These are phyloP conservation scores for Penicillium crystallinum DNA, from an alignment of 495 filamentous ascomycete species.

Conservation along the genomic window DNA sequence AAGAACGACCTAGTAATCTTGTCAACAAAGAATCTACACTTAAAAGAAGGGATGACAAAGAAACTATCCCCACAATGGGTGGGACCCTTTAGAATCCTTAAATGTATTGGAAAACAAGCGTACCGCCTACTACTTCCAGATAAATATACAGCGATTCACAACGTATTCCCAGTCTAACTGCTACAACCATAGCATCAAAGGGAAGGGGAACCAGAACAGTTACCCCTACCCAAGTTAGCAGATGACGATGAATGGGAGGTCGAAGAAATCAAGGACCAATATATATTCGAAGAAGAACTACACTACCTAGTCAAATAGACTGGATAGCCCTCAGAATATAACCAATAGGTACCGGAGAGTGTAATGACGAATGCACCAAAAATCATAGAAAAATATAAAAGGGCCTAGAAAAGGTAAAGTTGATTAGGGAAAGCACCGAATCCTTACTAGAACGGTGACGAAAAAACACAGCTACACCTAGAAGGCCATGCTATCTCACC, in stretches of 20 bases:
- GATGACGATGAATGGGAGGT: background rate
- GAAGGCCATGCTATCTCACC: too few species aligned
- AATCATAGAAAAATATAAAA: too few species aligned
- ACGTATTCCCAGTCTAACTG: background rate
- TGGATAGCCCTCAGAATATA: background rate
- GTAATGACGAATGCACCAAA: too few species aligned
- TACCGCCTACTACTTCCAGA: background rate
- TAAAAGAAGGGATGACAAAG: too few species aligned
- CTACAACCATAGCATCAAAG: too few species aligned
- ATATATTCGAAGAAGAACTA: background rate
- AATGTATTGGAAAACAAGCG: background rate
- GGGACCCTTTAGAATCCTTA: background rate
- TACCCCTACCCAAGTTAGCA: background rate
- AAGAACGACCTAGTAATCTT: too few species aligned
- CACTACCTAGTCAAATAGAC: background rate
- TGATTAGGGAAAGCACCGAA: too few species aligned
- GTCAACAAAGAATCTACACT: too few species aligned
- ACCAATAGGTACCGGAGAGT: background rate
- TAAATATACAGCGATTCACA: background rate
- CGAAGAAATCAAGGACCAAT: background rate
- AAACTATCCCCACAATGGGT: background rate
- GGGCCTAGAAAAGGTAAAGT: too few species aligned
- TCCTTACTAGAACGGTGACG: too few species aligned
- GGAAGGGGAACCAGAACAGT: background rate
- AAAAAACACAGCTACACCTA: too few species aligned